phyloP scores from a whole-genome alignment of 192 early-diverging fungal species.

The Helicostylum pulchrum region DNA sequence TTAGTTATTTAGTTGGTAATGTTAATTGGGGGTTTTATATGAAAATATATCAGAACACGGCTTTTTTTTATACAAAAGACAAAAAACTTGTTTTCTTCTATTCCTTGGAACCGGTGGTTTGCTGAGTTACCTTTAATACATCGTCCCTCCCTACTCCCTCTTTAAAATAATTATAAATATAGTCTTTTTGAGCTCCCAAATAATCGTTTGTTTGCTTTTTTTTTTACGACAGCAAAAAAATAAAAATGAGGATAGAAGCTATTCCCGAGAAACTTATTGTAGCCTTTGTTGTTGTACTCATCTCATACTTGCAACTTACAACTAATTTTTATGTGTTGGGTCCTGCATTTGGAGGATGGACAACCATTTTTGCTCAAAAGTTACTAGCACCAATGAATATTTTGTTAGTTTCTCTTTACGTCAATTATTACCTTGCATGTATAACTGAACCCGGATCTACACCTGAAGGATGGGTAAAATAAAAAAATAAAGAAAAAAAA shows the following conservation, averaged over 20 bases:
- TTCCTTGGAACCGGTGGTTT: too few species aligned
- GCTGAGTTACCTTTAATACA: too few species aligned
- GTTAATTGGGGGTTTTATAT: too few species aligned
- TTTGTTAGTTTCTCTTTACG: slow-evolving; percentile 63
- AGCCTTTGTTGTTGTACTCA: slow-evolving; percentile 2
- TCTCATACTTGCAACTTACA: slow-evolving; percentile 9
- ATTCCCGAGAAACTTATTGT: slow-evolving; percentile 13
- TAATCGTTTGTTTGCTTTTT: background rate
- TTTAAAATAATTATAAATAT: background rate
- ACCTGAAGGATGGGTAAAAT: slow-evolving; percentile 51
- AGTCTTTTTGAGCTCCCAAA: background rate
- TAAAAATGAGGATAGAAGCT: slow-evolving; percentile 1
- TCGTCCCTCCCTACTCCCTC: too few species aligned
- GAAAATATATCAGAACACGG: too few species aligned
- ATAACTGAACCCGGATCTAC: slow-evolving; percentile 70
- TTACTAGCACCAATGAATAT: slow-evolving; percentile 73
- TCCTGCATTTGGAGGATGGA: slow-evolving; percentile 14
- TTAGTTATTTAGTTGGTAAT: too few species aligned
- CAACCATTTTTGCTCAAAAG: background rate
- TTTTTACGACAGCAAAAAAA: background rate
- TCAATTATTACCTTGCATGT: slow-evolving; percentile 80
- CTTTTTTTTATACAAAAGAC: too few species aligned
- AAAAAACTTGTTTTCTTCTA: too few species aligned
- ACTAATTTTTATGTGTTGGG: slow-evolving; percentile 8
- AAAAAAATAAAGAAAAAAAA: background rate